Evolutionary conservation across 495 filamentous ascomycete species (phyloP), one percentile per base, ranked within the genome.

Genomic region (Aspergillus indologenus): DNA sequence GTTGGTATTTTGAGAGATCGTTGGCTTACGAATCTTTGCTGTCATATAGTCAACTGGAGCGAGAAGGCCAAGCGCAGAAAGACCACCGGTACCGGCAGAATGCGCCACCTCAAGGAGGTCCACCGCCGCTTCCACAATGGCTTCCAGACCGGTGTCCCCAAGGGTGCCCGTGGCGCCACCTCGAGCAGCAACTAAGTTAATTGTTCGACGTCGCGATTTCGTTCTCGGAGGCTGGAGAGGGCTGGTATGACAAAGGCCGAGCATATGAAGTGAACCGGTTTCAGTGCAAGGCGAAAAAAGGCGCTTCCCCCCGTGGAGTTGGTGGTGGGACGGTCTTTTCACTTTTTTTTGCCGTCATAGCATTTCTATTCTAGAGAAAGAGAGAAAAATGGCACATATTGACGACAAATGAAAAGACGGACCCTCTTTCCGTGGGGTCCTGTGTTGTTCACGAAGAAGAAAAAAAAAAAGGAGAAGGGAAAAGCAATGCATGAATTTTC

Each of bases 31-130:
- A 66, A 26, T 61, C 65, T 52, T 61, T 5, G 53, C 48, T 53
- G 3, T 9, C 3, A 60, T 60, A 79, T 71, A 98, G 94, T 87
- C 85, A 96, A 98, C 87, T 98, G 94, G 94, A 85, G 89, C 79
- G 91, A 96, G 87, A 98, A 98, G 86, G 95, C 92, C 68, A 98
- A 96, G 89, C 82, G 94, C 78, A 92, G 94, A 89, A 98, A 96
- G 93, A 96, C 92, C 70, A 94, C 90, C 69, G 94, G 94, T 66
- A 90, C 90, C 72, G 94, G 94, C 76, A 86, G 94, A 69, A 91
- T 92, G 88, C 82, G 90, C 60, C 88, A 91, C 81, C 85, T 98
- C 75, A 93, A 92, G 82, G 85, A 82, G 66, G 85, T 98, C 71
- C 81, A 93, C 68, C 87, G 93, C 72, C 85, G 83, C 75, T 96